phyloP scores from a whole-genome alignment of 2,329 filamentous ascomycete species.

The Fusarium virguliforme region DNA sequence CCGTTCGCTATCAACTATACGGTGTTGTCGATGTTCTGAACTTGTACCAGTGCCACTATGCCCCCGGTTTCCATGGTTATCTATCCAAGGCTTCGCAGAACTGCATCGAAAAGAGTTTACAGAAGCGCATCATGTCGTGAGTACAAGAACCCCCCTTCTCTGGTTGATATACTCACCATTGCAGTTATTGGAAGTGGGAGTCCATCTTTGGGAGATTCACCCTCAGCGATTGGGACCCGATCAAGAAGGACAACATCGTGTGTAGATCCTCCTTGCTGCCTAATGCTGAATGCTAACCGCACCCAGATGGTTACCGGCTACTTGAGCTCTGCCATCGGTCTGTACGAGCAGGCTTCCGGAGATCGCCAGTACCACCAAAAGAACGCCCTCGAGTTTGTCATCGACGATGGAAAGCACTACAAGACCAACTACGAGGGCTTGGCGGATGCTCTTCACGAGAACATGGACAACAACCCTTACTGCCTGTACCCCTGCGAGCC shows the following conservation, averaged over 20 bases:
- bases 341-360: constrained; percentile 34
- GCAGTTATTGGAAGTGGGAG: constrained; percentile 48
- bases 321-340: constrained; percentile 27
- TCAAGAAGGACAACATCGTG: constrained; percentile 43
- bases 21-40: constrained; percentile 39
- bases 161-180: neutral
- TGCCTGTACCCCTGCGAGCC: constrained; percentile 30
- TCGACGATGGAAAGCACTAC: constrained; percentile 36
- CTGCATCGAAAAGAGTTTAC: constrained; percentile 43
- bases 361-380: constrained; percentile 34
- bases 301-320: constrained; percentile 38
- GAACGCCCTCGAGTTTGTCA: constrained; percentile 28
- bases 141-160: neutral
- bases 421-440: constrained; percentile 41
- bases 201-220: constrained; percentile 35
- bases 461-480: constrained; percentile 35
- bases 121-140: constrained; percentile 38
- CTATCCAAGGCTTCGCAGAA: constrained; percentile 39
- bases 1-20: constrained; percentile 49
- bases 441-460: constrained; percentile 31
- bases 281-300: neutral
- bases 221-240: constrained; percentile 32
- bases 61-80: constrained; percentile 46
- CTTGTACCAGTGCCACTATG: constrained; percentile 39
- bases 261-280: neutral